These are phyloP conservation scores for Pseudotsuga menziesii DNA, from an alignment of 75 land plant genomes.

Conservation along the genomic window DNA sequence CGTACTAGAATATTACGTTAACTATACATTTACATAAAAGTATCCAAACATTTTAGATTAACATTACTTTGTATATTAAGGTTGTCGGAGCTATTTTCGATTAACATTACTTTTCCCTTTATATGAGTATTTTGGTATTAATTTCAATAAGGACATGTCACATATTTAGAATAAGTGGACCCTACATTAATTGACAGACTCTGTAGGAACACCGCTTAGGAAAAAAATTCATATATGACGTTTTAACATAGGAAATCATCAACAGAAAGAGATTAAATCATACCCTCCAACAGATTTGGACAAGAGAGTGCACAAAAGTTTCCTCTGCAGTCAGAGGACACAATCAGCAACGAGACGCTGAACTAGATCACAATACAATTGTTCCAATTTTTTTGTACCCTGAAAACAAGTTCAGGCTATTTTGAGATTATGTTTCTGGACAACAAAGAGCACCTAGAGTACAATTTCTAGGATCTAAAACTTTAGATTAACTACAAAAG, in stretches of 20 bases:
- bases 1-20: background rate
- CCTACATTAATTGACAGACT: background rate
- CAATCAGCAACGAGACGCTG: constrained; percentile 92
- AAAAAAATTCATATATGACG: too few relatives aligned
- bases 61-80: background rate
- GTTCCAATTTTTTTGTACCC: constrained; percentile 77
- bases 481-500: background rate
- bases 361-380: constrained; percentile 69
- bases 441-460: too few relatives aligned
- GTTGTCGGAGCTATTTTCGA: background rate
- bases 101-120: background rate
- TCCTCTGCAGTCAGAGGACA: constrained; percentile 83
- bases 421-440: background rate
- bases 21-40: background rate
- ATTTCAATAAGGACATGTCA: background rate
- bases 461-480: background rate
- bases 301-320: constrained; percentile 65
- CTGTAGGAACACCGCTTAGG: background rate
- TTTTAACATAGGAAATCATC: background rate
- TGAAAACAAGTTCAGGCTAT: constrained; percentile 11
- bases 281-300: constrained; percentile 61
- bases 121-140: background rate
- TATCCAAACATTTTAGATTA: background rate
- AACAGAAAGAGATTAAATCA: background rate
- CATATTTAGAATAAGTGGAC: background rate